Base-by-base conservation (phyloP, 169 alveolate species). In the Plasmodium vinckei region DNA sequence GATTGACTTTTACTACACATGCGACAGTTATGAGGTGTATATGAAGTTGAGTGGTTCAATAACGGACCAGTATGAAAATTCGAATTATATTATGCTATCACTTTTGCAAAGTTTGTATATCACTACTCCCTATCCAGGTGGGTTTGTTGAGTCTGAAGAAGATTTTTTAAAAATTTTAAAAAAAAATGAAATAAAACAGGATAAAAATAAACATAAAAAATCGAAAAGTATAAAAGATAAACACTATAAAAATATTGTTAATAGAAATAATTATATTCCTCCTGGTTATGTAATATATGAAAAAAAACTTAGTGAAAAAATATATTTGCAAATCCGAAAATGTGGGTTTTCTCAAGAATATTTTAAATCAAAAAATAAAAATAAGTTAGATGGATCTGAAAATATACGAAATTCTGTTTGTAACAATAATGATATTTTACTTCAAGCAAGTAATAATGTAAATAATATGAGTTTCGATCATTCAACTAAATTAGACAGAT, bases 91-190 rank as follows among this genome's bases (percentile, higher is more conserved):
- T 15, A 79, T 79, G 89, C 17, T 79, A 60, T 67, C 65, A 72
- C 84, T 79, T 53, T 53, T 79, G n/a, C 89, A 79, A 39, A 79
- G 23, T 44, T 67, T 79, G 54, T 79, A 79, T 71, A 67, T 79
- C 9, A 79, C 89, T 49, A 79, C 89, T 5, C 89, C 89, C 0
- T 79, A 79, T 53, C 89, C 89, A 10, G 82, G 89, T 39, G 89
- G 89, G 44, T 79, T 79, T 70, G 44, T 79, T 23, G 89, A 79
- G 27, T 67, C 84, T 5, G 89, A 79, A 60, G 82, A 79, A 49
- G 63, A 79, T 23, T 79, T 79, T 49, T 70, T 79, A 67, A 15
- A 39, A 7, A 67, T 79, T 19, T 54, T 79, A n/a, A 54, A 42
- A 39, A 67, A 82, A 54, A 67, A 79, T 46, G 89, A 79, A 54